These are phyloP conservation scores for Daldinia concentrica DNA, from an alignment of 495 filamentous ascomycete genomes.

Conservation along the genomic window DNA sequence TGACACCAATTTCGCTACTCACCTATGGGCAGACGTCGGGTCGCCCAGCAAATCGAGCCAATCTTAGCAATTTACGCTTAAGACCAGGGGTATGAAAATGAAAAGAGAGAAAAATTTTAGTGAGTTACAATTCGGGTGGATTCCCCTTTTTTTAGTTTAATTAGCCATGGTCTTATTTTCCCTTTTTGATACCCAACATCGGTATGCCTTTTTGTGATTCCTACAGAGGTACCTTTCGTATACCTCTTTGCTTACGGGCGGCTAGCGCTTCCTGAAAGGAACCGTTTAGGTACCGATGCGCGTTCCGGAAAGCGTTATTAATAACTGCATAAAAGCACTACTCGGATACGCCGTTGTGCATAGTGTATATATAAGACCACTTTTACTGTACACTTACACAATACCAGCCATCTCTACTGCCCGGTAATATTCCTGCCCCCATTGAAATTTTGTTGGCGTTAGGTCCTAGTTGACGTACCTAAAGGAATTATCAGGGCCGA, in stretches of 20 bases:
- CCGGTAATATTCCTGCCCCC: conserved; percentile 25
- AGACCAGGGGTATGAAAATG: conserved; percentile 30
- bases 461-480: not conserved
- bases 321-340: conserved; percentile 31
- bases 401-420: not conserved
- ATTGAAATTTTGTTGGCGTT: conserved; percentile 5
- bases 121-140: conserved; percentile 38
- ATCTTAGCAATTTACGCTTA: conserved; percentile 43
- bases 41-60: conserved; percentile 32
- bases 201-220: conserved; percentile 20
- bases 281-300: not conserved
- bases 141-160: conserved; percentile 43
- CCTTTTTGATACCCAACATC: conserved; percentile 25
- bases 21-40: conserved; percentile 35
- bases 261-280: not conserved
- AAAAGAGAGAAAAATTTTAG: conserved; percentile 31
- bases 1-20: conserved; percentile 39
- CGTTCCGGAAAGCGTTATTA: not conserved
- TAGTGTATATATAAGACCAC: conserved; percentile 11
- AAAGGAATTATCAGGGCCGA: conserved; percentile 18
- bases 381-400: conserved; percentile 23
- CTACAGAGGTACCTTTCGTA: not conserved
- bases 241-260: conserved; percentile 4
- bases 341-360: conserved; percentile 30
- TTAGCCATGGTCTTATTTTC: conserved; percentile 44